Conservation (phyloP, 2,329 filamentous ascomycete species). For the Aspergillus piperis region DNA sequence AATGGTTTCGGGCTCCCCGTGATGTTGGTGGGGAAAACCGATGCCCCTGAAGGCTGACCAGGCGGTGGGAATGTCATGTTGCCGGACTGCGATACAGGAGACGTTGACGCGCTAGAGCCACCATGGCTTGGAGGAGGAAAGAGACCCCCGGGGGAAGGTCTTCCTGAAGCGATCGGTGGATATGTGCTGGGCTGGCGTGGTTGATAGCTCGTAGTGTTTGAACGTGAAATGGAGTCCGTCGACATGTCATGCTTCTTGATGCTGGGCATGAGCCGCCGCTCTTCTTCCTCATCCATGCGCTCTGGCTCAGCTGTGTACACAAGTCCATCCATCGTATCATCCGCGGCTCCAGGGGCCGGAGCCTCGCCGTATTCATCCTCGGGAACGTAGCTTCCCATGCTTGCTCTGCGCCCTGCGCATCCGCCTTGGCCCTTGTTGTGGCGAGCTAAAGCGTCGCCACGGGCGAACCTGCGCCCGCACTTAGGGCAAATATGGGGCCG, state of each 20-base stretch:
- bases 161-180: constrained; percentile 64
- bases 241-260: constrained; percentile 70
- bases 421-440: constrained; percentile 96
- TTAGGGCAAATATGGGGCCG: constrained; percentile 93
- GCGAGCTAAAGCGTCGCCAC: constrained; percentile 88
- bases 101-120: constrained; percentile 57
- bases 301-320: constrained; percentile 56
- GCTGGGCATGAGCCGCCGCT: constrained; percentile 61
- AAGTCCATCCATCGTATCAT: constrained; percentile 65
- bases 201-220: constrained; percentile 54
- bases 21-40: constrained; percentile 72
- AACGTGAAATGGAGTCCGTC: constrained; percentile 52
- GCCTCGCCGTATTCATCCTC: constrained; percentile 67
- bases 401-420: constrained; percentile 86
- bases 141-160: constrained; percentile 55
- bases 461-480: constrained; percentile 90
- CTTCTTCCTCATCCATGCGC: constrained; percentile 53
- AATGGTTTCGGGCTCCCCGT: constrained; percentile 87
- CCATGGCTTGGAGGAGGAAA: constrained; percentile 63
- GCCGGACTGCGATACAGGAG: constrained; percentile 51
- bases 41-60: constrained; percentile 47
- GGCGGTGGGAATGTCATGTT: constrained; percentile 44
- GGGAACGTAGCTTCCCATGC: constrained; percentile 77
- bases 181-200: constrained; percentile 74
- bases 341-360: constrained; percentile 47